phyloP scores from a whole-genome alignment of 2,329 filamentous ascomycete genomes.

The Colletotrichum coccodes region DNA sequence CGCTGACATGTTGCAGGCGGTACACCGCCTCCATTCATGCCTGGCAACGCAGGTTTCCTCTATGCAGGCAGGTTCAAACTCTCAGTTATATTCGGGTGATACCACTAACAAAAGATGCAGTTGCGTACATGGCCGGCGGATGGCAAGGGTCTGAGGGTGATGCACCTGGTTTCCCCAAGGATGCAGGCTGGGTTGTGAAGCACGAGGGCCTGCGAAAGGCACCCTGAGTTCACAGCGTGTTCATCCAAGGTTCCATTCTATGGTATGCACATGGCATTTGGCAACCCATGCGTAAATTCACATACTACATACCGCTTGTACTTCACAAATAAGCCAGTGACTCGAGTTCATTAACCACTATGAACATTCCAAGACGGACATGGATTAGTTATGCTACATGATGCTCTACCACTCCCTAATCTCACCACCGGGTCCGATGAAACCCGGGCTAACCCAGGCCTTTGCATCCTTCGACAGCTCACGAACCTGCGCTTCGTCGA shows the following conservation, averaged over 20 bases:
- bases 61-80: constrained; percentile 39
- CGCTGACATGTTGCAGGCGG: neutral
- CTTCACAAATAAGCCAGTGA: too few species aligned
- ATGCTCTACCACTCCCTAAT: constrained; percentile 73
- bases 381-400: neutral
- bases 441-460: constrained; percentile 74
- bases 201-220: constrained; percentile 47
- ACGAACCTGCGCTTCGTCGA: constrained; percentile 76
- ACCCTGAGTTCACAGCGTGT: neutral
- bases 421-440: constrained; percentile 73
- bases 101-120: constrained; percentile 31
- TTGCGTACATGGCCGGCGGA: constrained; percentile 46
- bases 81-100: rapidly evolving
- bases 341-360: too few species aligned
- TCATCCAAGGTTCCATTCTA: too few species aligned
- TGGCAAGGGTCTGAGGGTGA: constrained; percentile 36
- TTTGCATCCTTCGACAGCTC: constrained; percentile 65
- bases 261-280: too few species aligned
- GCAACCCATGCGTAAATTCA: too few species aligned
- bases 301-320: too few species aligned
- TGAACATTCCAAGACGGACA: neutral
- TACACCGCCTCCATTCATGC: constrained; percentile 47
- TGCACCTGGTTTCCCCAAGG: constrained; percentile 47
- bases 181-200: constrained; percentile 46
- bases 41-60: constrained; percentile 49